Conservation (phyloP, 2,329 filamentous ascomycete genomes). For the Aureobasidium sp. region DNA sequence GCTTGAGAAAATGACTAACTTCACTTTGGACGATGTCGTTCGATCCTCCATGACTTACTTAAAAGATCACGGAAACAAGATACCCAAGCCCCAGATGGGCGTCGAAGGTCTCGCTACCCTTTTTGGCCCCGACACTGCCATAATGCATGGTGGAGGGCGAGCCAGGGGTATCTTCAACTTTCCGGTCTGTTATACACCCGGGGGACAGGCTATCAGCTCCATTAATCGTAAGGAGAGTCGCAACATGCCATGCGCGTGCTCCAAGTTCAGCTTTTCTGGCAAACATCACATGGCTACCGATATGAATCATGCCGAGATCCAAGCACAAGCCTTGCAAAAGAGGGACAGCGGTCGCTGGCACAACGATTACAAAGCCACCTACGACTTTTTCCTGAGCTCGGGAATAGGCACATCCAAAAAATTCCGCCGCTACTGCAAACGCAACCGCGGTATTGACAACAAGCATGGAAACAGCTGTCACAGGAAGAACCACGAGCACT, state of each 20-base stretch:
- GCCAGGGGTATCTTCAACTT: not conserved
- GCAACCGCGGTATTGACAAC: too few relatives aligned
- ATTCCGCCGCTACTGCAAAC: not conserved
- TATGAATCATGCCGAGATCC: not conserved
- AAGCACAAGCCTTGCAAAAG: not conserved
- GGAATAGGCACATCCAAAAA: not conserved
- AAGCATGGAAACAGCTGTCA: not conserved
- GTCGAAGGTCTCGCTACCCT: not conserved
- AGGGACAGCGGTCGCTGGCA: not conserved
- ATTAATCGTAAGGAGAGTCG: not conserved
- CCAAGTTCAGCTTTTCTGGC: not conserved
- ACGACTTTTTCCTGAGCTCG: not conserved
- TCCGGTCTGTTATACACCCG: not conserved
- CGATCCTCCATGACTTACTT: not conserved
- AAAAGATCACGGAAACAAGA: not conserved
- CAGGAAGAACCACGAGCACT: not conserved
- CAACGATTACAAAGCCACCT: not conserved
- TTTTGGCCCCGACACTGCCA: not conserved
- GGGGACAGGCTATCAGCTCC: not conserved
- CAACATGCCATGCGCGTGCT: not conserved
- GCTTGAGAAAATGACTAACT: not conserved
- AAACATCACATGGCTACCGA: not conserved
- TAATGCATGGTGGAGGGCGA: not conserved
- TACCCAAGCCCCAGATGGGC: not conserved
- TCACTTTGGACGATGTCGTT: not conserved